phyloP scores from a whole-genome alignment of 345 rosid species.

The Gossypium turneri region DNA sequence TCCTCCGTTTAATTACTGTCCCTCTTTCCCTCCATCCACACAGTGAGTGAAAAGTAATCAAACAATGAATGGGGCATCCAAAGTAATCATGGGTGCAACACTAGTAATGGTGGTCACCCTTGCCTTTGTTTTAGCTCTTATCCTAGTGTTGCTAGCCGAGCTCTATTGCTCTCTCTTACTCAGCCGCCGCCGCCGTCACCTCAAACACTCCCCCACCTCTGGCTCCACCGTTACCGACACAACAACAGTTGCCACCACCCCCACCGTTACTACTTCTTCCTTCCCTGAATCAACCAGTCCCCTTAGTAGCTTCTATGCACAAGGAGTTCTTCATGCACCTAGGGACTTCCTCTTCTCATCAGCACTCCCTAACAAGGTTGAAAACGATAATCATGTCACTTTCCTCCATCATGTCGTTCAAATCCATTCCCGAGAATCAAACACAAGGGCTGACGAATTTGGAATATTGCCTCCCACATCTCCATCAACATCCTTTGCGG shows the following conservation, averaged over 20 bases:
- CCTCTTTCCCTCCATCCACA: not conserved
- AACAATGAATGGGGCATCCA: conserved; percentile 67
- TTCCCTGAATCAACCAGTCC: conserved; percentile 29
- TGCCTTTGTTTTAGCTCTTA: conserved; percentile 65
- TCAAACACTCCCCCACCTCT: conserved; percentile 22
- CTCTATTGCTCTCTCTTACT: conserved; percentile 82
- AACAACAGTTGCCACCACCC: conserved; percentile 10
- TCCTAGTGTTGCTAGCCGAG: conserved; percentile 73
- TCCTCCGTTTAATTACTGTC: conserved; percentile 15
- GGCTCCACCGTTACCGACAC: conserved; percentile 20
- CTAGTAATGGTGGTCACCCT: conserved; percentile 72
- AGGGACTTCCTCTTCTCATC: conserved; percentile 43
- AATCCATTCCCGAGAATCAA: conserved; percentile 20
- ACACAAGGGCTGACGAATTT: conserved; percentile 24
- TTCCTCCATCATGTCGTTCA: conserved; percentile 26
- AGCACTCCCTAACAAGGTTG: conserved; percentile 13
- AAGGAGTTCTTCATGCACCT: conserved; percentile 68
- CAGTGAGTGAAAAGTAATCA: conserved; percentile 6
- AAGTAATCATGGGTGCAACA: conserved; percentile 84
- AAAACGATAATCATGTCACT: conserved; percentile 12
- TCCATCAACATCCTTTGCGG: conserved; percentile 17
- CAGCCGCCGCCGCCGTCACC: conserved; percentile 39
- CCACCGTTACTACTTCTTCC: conserved; percentile 15
- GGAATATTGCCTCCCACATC: conserved; percentile 36
- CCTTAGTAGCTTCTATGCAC: conserved; percentile 46